A percentile compares a stretch with the other conserved stretches of the same genome.
phyloP scores from a whole-genome alignment of 352 stramenopile genomes.

The Thraustotheca clavata region DNA sequence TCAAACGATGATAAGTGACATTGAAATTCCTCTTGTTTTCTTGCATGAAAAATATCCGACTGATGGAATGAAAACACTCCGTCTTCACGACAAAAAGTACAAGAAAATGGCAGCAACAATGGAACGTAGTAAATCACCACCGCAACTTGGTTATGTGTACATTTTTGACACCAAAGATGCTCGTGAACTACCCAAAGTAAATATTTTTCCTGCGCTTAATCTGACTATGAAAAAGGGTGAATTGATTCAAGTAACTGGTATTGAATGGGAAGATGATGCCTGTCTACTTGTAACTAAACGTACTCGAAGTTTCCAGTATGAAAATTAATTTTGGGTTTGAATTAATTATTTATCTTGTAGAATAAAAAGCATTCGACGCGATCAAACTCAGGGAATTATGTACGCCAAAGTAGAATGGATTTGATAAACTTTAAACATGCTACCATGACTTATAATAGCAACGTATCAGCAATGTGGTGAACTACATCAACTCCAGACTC shows the following conservation, averaged over 20 bases:
- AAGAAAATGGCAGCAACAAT: conserved; percentile 12
- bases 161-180: conserved; percentile 21
- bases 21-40: conserved; percentile 19
- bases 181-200: conserved; percentile 11
- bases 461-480: conserved; percentile 67
- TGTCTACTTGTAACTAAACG: conserved; percentile 11
- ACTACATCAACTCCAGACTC: conserved; percentile 62
- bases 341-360: conserved; percentile 7
- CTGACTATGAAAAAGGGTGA: conserved; percentile 8
- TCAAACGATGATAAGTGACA: background rate
- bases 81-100: conserved; percentile 21
- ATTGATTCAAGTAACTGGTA: conserved; percentile 12
- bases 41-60: conserved; percentile 15
- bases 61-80: conserved; percentile 14
- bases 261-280: conserved; percentile 15
- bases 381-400: conserved; percentile 16
- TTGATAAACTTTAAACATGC: too few relatives aligned
- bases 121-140: conserved; percentile 6
- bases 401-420: conserved; percentile 22
- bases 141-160: conserved; percentile 17
- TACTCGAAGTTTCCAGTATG: conserved; percentile 18
- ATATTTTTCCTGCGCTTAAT: background rate
- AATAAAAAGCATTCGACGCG: conserved; percentile 20
- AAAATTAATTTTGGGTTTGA: background rate
- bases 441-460: conserved; percentile 43